phyloP scores from a whole-genome alignment of 805 yeast species.

The Yarrowia hollandica region DNA sequence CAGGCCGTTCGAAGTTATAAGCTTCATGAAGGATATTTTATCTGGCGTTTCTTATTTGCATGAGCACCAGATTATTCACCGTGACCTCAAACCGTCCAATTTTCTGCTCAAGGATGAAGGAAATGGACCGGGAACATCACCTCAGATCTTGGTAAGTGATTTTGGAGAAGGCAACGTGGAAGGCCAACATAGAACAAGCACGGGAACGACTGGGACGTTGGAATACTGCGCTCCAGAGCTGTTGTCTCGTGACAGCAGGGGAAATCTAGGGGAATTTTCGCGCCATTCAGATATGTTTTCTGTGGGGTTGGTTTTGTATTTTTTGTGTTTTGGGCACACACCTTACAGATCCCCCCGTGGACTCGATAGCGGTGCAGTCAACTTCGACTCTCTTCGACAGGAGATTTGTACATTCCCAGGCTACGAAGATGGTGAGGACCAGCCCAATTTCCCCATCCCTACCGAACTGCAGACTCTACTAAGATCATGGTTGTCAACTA shows the following conservation, averaged over 20 bases:
- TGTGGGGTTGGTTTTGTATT: slow-evolving; percentile 78
- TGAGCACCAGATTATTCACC: slow-evolving; percentile 71
- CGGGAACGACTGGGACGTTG: slow-evolving; percentile 85
- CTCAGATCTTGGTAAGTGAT: slow-evolving; percentile 82
- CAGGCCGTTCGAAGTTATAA: slow-evolving; percentile 60
- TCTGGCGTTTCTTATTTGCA: slow-evolving; percentile 74
- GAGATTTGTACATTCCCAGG: slow-evolving; percentile 43
- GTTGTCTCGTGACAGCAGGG: slow-evolving; percentile 43
- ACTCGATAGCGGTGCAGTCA: slow-evolving; percentile 35
- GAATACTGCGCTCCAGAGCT: slow-evolving; percentile 89
- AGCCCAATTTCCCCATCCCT: slow-evolving; percentile 1
- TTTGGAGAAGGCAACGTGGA: slow-evolving; percentile 85
- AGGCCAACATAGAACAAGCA: slow-evolving; percentile 62
- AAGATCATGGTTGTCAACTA: slow-evolving; percentile 42
- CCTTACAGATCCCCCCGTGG: slow-evolving; percentile 51
- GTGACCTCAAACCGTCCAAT: slow-evolving; percentile 88
- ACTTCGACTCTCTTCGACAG: slow-evolving; percentile 41
- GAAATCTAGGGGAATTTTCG: slow-evolving; percentile 56
- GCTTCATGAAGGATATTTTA: slow-evolving; percentile 65
- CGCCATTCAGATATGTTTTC: slow-evolving; percentile 78
- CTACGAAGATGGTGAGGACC: slow-evolving; percentile 41
- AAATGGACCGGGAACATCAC: slow-evolving; percentile 39
- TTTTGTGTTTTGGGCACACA: slow-evolving; percentile 65
- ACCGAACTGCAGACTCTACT: slow-evolving; percentile 44
- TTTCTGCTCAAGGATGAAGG: slow-evolving; percentile 54